These are phyloP conservation scores for Lasiodiplodia citricola DNA, from an alignment of 2,329 filamentous ascomycete genomes.

Conservation along the genomic window DNA sequence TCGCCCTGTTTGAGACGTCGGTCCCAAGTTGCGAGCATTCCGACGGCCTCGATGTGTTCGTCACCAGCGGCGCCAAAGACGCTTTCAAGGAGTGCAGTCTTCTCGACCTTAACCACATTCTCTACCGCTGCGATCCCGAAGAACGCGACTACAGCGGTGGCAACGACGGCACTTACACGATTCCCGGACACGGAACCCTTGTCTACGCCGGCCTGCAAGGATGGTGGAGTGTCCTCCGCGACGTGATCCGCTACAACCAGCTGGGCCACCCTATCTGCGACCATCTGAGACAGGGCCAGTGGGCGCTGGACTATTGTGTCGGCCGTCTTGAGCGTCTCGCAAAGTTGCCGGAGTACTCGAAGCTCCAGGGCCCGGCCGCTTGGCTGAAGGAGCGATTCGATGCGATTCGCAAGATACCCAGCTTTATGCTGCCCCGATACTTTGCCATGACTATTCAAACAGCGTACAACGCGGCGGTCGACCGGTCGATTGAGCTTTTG, in stretches of 20 bases:
- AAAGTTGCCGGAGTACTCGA: slow-evolving; percentile 64
- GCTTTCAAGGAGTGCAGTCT: slow-evolving; percentile 78
- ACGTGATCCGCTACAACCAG: slow-evolving; percentile 86
- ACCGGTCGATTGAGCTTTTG: slow-evolving; percentile 80
- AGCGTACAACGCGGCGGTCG: slow-evolving; percentile 82
- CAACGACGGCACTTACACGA: slow-evolving; percentile 83
- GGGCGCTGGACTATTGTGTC: slow-evolving; percentile 88
- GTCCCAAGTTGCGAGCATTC: slow-evolving; percentile 87
- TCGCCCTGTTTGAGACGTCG: slow-evolving; percentile 95
- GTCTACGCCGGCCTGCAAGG: slow-evolving; percentile 98
- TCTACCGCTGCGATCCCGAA: slow-evolving; percentile 92
- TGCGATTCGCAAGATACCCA: slow-evolving; percentile 82
- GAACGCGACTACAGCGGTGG: slow-evolving; percentile 80
- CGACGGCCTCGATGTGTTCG: slow-evolving; percentile 80
- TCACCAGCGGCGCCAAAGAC: slow-evolving; percentile 78
- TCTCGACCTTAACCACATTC: slow-evolving; percentile 85
- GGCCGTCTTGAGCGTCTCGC: slow-evolving; percentile 77
- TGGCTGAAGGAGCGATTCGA: slow-evolving; percentile 89
- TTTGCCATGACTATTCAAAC: slow-evolving; percentile 89
- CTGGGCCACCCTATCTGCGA: slow-evolving; percentile 92
- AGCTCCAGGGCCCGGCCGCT: slow-evolving; percentile 67
- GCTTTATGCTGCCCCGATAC: slow-evolving; percentile 88
- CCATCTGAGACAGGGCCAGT: slow-evolving; percentile 87
- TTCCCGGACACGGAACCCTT: slow-evolving; percentile 81
- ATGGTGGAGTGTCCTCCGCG: slow-evolving; percentile 91